Evolutionary conservation across 495 filamentous ascomycete genomes (phyloP).

Genomic region (Xylaria intraflava): DNA sequence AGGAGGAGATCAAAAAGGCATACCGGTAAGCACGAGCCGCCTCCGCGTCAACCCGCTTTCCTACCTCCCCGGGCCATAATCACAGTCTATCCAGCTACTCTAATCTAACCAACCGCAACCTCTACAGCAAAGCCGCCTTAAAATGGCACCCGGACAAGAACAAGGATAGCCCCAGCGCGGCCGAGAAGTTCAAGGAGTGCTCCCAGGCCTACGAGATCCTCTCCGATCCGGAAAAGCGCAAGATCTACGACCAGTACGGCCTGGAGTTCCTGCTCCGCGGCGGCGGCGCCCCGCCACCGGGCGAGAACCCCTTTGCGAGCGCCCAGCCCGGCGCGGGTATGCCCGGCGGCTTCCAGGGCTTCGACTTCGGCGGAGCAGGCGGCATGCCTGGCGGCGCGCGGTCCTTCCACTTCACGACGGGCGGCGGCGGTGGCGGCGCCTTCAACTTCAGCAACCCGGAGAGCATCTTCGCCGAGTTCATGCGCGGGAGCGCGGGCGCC

Average conservation of each 20-base stretch:
- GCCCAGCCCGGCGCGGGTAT: constrained; percentile 30
- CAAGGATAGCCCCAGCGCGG: constrained; percentile 74
- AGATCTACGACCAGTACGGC: constrained; percentile 90
- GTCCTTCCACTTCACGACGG: constrained; percentile 70
- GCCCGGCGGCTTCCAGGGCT: constrained; percentile 44
- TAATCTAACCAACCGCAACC: constrained; percentile 20
- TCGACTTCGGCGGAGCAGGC: constrained; percentile 46
- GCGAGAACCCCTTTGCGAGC: constrained; percentile 45
- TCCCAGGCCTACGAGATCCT: constrained; percentile 98
- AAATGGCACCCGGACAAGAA: constrained; percentile 98
- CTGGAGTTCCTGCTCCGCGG: constrained; percentile 88
- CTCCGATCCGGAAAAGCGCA: constrained; percentile 93
- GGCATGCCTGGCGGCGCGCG: constrained; percentile 33
- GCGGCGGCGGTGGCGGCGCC: constrained; percentile 42
- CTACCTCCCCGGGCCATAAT: constrained; percentile 1
- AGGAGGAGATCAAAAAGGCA: constrained; percentile 96
- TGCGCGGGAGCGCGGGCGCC: constrained; percentile 49
- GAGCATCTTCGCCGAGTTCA: constrained; percentile 77
- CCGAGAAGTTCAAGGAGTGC: constrained; percentile 91
- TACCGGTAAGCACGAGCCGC: constrained; percentile 59
- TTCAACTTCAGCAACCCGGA: constrained; percentile 81
- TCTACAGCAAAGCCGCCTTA: constrained; percentile 69
- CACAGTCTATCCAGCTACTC: background rate
- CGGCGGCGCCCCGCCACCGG: constrained; percentile 63
- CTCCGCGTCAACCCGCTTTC: constrained; percentile 2